Conservation (phyloP, 192 early-diverging fungal genomes). For the Dissophora globulifera region DNA sequence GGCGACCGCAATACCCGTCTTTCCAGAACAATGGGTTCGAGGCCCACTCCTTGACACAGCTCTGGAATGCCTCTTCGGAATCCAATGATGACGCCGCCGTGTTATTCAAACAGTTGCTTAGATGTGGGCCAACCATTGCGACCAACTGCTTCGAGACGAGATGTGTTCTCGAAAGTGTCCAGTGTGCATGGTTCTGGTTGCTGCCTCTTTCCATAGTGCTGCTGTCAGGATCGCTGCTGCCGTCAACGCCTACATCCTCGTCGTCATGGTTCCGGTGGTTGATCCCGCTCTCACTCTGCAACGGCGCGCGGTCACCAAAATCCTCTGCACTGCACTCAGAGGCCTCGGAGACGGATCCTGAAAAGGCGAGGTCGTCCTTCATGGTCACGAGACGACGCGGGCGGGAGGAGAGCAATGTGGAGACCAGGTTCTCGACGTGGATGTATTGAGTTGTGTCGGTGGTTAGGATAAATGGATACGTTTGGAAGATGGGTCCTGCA, state of each 20-base stretch:
- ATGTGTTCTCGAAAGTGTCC: constrained; percentile 39
- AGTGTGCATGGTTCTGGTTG: no score
- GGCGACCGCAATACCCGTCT: constrained; percentile 40
- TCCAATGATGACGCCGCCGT: background rate
- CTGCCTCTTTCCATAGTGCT: no score
- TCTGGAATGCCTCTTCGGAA: constrained; percentile 29
- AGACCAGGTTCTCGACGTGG: constrained; percentile 39
- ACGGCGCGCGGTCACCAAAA: constrained; percentile 23
- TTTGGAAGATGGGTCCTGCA: constrained; percentile 39
- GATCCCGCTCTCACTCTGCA: no score
- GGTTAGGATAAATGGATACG: constrained; percentile 38
- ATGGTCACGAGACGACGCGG: constrained; percentile 39
- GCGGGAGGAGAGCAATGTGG: constrained; percentile 23
- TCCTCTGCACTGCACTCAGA: constrained; percentile 40
- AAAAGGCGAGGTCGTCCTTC: constrained; percentile 36
- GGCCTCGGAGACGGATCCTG: constrained; percentile 34
- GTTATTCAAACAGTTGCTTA: constrained; percentile 25
- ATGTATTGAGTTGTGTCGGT: constrained; percentile 49
- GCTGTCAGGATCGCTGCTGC: no score
- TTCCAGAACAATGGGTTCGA: constrained; percentile 42
- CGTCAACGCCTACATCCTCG: background rate
- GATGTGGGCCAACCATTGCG: constrained; percentile 36
- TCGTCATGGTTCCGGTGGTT: no score
- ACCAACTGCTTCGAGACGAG: constrained; percentile 38
- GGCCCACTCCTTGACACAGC: constrained; percentile 33